A percentile compares a stretch with the other conserved stretches of the same genome.
These are phyloP conservation scores for Polyporus tsugae DNA, from an alignment of 1,284 basidiomycete species.

Conservation along the genomic window DNA sequence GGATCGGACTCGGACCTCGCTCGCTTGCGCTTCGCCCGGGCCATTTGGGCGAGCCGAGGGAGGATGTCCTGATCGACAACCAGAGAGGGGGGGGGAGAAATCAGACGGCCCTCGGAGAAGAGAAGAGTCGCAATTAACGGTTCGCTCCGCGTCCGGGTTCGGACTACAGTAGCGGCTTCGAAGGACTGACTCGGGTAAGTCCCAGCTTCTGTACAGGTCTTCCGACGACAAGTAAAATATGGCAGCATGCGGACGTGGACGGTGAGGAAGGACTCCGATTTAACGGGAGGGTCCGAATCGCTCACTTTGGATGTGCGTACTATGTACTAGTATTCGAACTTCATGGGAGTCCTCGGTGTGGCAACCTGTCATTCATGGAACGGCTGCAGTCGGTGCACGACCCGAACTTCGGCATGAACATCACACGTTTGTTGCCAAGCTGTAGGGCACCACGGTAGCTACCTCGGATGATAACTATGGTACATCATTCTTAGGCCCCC, in stretches of 20 bases:
- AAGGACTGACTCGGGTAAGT: not conserved
- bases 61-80: not conserved
- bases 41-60: not conserved
- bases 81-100: too few species aligned
- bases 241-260: not conserved
- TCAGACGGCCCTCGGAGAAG: not conserved
- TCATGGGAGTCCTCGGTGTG: not conserved
- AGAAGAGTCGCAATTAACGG: not conserved
- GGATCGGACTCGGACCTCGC: not conserved
- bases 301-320: not conserved
- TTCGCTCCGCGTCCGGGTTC: not conserved
- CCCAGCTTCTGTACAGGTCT: not conserved
- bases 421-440: not conserved
- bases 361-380: not conserved
- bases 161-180: not conserved
- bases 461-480: not conserved
- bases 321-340: not conserved
- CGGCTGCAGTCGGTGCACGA: not conserved
- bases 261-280: not conserved
- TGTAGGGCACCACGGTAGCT: not conserved
- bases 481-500: too few species aligned
- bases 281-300: not conserved
- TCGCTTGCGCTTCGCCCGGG: not conserved
- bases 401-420: not conserved
- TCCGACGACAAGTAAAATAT: not conserved